Percentiles rank a stretch among this genome's conserved stretches.
Evolutionary conservation across 805 yeast genomes (phyloP).

Genomic region (Ogataea pilisensis): DNA sequence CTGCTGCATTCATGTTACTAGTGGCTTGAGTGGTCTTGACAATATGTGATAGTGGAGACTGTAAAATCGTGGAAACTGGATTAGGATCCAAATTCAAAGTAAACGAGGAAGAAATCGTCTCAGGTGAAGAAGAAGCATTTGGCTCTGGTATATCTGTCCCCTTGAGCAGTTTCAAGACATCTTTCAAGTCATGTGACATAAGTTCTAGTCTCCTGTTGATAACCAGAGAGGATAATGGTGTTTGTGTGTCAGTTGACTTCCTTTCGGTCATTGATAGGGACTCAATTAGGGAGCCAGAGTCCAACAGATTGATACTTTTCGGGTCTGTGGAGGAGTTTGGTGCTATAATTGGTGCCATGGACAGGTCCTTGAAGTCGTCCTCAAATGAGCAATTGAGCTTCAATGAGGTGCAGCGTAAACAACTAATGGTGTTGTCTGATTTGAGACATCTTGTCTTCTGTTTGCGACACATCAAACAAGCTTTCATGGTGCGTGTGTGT

Average conservation of each 20-base stretch:
- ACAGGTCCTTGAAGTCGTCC: slow-evolving; percentile 17
- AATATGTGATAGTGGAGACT: slow-evolving; percentile 43
- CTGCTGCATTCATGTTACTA: slow-evolving; percentile 31
- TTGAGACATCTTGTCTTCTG: slow-evolving; percentile 55
- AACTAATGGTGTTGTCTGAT: slow-evolving; percentile 42
- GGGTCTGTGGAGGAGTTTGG: not conserved
- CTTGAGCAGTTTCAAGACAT: slow-evolving; percentile 10
- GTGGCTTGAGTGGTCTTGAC: slow-evolving; percentile 32
- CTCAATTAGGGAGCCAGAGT: not conserved
- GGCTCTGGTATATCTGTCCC: slow-evolving; percentile 9
- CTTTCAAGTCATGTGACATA: slow-evolving; percentile 11
- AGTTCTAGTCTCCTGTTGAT: slow-evolving; percentile 4
- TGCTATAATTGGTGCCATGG: no score
- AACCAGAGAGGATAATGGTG: no score
- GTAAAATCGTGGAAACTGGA: slow-evolving; percentile 29
- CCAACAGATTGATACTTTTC: not conserved
- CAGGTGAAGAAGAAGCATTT: not conserved
- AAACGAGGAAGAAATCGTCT: not conserved
- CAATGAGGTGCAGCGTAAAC: slow-evolving; percentile 56
- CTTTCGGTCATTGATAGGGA: not conserved
- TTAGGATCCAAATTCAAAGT: slow-evolving; percentile 10
- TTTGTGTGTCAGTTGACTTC: not conserved
- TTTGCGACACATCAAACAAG: slow-evolving; percentile 30
- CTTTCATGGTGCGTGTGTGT: slow-evolving; percentile 27
- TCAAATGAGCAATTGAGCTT: slow-evolving; percentile 51